Evolutionary conservation across 2,329 filamentous ascomycete genomes (phyloP).

Genomic region (Neonectria hederae): DNA sequence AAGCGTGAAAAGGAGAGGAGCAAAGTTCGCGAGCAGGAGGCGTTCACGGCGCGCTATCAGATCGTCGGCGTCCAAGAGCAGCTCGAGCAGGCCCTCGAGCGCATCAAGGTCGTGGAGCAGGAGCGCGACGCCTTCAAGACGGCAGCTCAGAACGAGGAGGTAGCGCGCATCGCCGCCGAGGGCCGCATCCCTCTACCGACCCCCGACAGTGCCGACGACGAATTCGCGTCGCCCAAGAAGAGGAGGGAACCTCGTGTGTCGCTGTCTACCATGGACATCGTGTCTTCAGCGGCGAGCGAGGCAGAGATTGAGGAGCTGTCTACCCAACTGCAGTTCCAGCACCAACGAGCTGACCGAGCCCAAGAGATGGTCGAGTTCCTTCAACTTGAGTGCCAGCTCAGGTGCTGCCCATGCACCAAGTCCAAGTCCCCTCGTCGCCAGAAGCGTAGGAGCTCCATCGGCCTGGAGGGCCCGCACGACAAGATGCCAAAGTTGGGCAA

Average conservation of each 20-base stretch:
- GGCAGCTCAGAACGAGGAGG: slow-evolving; percentile 76
- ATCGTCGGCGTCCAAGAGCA: slow-evolving; percentile 73
- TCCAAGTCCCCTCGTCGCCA: slow-evolving; percentile 35
- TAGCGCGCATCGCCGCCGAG: slow-evolving; percentile 76
- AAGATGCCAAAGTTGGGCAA: slow-evolving; percentile 51
- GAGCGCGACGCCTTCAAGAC: slow-evolving; percentile 80
- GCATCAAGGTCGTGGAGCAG: slow-evolving; percentile 72
- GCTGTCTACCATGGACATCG: slow-evolving; percentile 59
- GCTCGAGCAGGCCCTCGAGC: slow-evolving; percentile 70
- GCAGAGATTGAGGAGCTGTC: slow-evolving; percentile 67
- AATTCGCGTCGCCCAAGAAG: slow-evolving; percentile 70
- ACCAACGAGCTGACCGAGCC: slow-evolving; percentile 72
- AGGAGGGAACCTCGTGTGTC: slow-evolving; percentile 55
- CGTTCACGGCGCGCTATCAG: slow-evolving; percentile 73
- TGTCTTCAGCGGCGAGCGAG: slow-evolving; percentile 65
- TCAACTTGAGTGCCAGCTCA: slow-evolving; percentile 76
- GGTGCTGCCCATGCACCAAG: slow-evolving; percentile 70
- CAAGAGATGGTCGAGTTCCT: slow-evolving; percentile 80
- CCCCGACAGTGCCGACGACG: slow-evolving; percentile 62
- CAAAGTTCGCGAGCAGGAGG: slow-evolving; percentile 72
- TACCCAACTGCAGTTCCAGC: slow-evolving; percentile 64
- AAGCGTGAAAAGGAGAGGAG: slow-evolving; percentile 71
- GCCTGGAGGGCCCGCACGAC: slow-evolving; percentile 39
- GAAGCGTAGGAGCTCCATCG: slow-evolving; percentile 39
- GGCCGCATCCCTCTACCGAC: slow-evolving; percentile 73